Evolutionary conservation across 331 rosid genomes (phyloP).

Genomic region (Saraca asoca): DNA sequence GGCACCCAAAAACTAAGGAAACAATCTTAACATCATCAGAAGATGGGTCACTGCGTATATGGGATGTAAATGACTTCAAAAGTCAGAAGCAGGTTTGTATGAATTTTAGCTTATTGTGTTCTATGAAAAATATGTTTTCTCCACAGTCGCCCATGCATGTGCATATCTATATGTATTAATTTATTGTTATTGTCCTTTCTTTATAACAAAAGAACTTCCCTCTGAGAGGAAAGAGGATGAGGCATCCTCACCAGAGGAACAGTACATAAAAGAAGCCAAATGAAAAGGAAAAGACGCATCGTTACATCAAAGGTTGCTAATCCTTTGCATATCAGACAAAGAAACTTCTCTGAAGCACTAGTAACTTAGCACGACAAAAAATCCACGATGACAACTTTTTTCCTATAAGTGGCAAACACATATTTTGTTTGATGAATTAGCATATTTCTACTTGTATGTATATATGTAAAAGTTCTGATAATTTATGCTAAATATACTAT

Average conservation of each 20-base stretch:
- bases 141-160: slow-evolving; percentile 16
- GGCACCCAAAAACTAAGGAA: slow-evolving; percentile 88
- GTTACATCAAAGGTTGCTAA: too few species aligned
- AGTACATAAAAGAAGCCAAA: too few species aligned
- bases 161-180: background rate
- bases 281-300: too few species aligned
- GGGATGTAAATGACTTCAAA: slow-evolving; percentile 96
- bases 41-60: slow-evolving; percentile 92
- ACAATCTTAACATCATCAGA: slow-evolving; percentile 89
- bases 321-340: too few species aligned
- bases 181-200: background rate
- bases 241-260: too few species aligned
- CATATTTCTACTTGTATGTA: background rate
- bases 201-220: too few species aligned
- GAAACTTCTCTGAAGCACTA: too few species aligned
- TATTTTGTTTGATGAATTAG: background rate
- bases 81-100: slow-evolving; percentile 81
- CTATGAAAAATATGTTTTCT: background rate
- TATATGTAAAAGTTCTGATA: slow-evolving; percentile 24
- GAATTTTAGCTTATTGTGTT: slow-evolving; percentile 10
- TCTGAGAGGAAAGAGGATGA: too few species aligned
- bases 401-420: too few species aligned
- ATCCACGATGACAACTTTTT: too few species aligned
- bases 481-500: background rate
- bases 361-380: too few species aligned